Evolutionary conservation across 2,329 filamentous ascomycete species (phyloP).

Genomic region (Bipolaris victoriae): DNA sequence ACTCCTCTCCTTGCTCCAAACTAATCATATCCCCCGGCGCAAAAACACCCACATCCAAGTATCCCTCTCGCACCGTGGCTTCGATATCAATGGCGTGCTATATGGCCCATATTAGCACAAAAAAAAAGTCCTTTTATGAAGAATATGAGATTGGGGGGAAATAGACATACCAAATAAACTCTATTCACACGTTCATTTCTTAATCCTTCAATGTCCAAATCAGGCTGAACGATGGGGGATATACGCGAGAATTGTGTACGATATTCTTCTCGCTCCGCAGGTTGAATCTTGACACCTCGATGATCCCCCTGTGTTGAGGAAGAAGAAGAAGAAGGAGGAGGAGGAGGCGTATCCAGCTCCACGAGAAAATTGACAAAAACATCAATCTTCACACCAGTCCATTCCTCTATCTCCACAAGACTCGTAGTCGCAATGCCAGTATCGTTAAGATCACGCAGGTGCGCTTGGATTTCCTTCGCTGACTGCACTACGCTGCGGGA

Average conservation of each 20-base stretch:
- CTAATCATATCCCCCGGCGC: conserved; percentile 53
- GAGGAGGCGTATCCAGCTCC: too few relatives aligned
- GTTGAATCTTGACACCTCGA: background rate
- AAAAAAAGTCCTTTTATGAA: conserved; percentile 48
- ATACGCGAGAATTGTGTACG: too few relatives aligned
- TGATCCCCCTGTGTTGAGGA: too few relatives aligned
- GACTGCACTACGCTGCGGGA: conserved; percentile 52
- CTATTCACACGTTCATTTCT: conserved; percentile 26
- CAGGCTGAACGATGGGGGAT: background rate
- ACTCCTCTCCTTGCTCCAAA: conserved; percentile 44
- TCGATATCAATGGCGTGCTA: conserved; percentile 64
- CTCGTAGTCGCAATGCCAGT: conserved; percentile 64
- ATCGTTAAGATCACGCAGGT: conserved; percentile 67
- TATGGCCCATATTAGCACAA: conserved; percentile 43
- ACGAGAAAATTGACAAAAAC: conserved; percentile 81
- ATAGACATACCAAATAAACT: conserved; percentile 49
- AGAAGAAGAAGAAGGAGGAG: too few relatives aligned
- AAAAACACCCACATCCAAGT: conserved; percentile 61
- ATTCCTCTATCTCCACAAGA: conserved; percentile 73
- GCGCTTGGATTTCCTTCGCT: conserved; percentile 70
- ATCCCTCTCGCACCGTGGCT: conserved; percentile 56
- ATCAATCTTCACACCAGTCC: conserved; percentile 74
- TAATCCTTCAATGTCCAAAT: background rate
- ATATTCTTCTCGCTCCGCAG: too few relatives aligned
- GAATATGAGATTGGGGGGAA: background rate